Evolutionary conservation across 805 yeast species (phyloP), one percentile per base, ranked within the genome.

Genomic region (Starmerella tilneyi): DNA sequence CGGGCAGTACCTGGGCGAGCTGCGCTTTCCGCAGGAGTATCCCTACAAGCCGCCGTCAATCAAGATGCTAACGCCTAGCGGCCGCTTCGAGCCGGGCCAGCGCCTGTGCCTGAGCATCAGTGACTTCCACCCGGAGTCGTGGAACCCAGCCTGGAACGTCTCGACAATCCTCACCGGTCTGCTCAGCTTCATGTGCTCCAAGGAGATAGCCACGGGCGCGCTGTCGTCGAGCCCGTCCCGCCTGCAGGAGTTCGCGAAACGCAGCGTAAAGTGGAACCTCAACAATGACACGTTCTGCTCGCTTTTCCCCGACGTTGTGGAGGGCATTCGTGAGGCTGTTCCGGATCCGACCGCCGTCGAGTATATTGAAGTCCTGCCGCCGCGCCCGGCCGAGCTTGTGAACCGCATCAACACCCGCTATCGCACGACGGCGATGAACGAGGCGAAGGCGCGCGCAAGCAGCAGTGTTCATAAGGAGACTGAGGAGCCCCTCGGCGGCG

Each of bases 61-160:
- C 43, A 71, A 83, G 46, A 85, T 88, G 83, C 67, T 78, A 37
- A 88, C 96, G 0, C 96, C 96, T 5, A 82, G 79, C 56, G 96
- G 96, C 4, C 70, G 94, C 41, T 85, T 85, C 59, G 74, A 76
- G 50, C 75, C 83, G 42, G 81, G 82, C 59, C 75, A 86, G 4
- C 69, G 94, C 44, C 69, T 85, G 31, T 85, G 95, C 65, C 67
- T 85, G 36, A 76, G 83, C 17, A 84, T 85, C 85, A 79, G 88
- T 60, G 95, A 85, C 63, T 85, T 75, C 63, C 95, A 85, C 56
- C 94, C 94, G 4, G 92, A 84, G 60, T 68, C 80, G 1, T 85
- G 95, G 95, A 85, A 85, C 61, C 94, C 95, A 2, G 84, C 92
- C 12, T 85, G 95, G 95, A 78, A 85, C 37, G 94, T 84, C 16